These are phyloP conservation scores for Komagataella populi DNA, from an alignment of 805 yeast genomes.

Conservation along the genomic window DNA sequence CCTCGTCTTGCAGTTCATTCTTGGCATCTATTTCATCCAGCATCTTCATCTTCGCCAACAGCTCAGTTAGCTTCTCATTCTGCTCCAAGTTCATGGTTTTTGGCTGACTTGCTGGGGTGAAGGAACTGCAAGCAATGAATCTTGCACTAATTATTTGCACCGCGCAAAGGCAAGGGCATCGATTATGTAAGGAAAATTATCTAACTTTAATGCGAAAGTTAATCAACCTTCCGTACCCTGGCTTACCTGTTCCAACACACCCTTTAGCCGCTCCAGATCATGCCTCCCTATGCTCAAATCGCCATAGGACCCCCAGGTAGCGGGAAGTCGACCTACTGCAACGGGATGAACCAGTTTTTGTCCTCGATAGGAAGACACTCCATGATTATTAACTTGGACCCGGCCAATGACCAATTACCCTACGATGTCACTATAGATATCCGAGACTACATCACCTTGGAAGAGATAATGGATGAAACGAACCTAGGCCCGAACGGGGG, in stretches of 20 bases:
- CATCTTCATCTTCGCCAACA: conserved; percentile 14
- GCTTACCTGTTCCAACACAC: background rate
- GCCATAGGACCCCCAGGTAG: conserved; percentile 98
- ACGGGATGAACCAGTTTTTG: conserved; percentile 85
- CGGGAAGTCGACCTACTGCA: conserved; percentile 91
- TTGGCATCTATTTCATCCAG: conserved; percentile 14
- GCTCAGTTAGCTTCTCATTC: conserved; percentile 10
- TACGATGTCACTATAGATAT: conserved; percentile 44
- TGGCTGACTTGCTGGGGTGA: background rate
- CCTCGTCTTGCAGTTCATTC: conserved; percentile 8
- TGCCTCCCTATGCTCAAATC: conserved; percentile 70
- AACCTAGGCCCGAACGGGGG: conserved; percentile 71
- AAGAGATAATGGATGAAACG: conserved; percentile 45
- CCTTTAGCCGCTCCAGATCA: conserved; percentile 5
- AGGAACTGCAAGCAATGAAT: background rate
- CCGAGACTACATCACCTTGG: conserved; percentile 40
- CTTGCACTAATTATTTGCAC: background rate
- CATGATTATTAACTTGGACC: conserved; percentile 80
- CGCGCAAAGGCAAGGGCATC: background rate
- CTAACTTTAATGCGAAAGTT: background rate
- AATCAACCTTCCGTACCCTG: background rate
- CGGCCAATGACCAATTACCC: conserved; percentile 47
- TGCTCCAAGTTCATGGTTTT: background rate
- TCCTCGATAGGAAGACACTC: conserved; percentile 89
- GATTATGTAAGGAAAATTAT: background rate